Evolutionary conservation across 2,329 filamentous ascomycete species (phyloP), one percentile per base, ranked within the genome.

Genomic region (Anisogramma anomala): DNA sequence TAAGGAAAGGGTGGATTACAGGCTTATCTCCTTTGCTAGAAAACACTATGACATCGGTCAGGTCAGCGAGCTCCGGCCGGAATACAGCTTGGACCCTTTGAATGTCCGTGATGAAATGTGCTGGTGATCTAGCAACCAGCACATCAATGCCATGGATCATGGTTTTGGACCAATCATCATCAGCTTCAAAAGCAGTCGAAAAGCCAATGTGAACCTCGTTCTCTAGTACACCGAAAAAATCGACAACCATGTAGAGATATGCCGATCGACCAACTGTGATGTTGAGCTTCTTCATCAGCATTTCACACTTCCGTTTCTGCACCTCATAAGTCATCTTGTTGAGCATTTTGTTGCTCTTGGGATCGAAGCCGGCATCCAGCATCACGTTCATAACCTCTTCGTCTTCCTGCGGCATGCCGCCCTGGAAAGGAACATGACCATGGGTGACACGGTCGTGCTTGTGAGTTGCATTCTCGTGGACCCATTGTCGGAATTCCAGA

Each of bases 1-100:
- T n/a, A n/a, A n/a, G n/a, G n/a, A n/a, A n/a, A n/a, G n/a, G n/a
- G n/a, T n/a, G n/a, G n/a, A n/a, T n/a, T n/a, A n/a, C n/a, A 0
- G 83, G 74, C 1, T 60, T 62, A 19, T 68, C 54, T 0, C 82
- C 82, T 45, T 70, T 72, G 0, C 65, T 67, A 0, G 84, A 68
- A 49, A 96, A 95, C 0, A 95, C 71, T 11, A 91, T 68, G 1
- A 94, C 78, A 50, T 95, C 82, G 46, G 82, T 82, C 0, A 94
- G 59, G 2, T 74, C 72, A 3, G 78, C 72, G 0, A 89, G 61
- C 31, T 77, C 68, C 0, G 69, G 66, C n/a, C 64, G 68, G 45
- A 70, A 74, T 0, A 79, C 74, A 0, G 67, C 72, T 27, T 60
- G 68, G 6, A 81, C 79, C 41, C 71, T 80, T 51, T 88, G 84